Base-by-base conservation (phyloP, 805 yeast species). In the Metschnikowia sp. region DNA sequence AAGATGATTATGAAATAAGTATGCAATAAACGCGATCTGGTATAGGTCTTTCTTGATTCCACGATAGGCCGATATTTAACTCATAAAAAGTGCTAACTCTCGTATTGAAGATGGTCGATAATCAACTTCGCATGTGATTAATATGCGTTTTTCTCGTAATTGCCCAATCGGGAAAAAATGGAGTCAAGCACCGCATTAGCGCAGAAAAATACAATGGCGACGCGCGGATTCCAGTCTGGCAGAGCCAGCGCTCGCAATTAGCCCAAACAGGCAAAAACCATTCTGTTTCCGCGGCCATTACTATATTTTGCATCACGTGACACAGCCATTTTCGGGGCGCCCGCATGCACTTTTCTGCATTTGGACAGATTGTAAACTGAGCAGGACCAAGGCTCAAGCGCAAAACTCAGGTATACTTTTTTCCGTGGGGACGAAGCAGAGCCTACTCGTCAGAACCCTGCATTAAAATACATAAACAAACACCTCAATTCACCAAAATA, bases 351-450 rank as follows among this genome's bases (percentile, higher is more conserved):
- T 42, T 10, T 18, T 18, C 43, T 35, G 40, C 31, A 19, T 39
- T 26, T 13, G 48, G 48, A 18, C 40, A 26, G 8, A 30, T 39
- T 44, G 44, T 44, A 39, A 44, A 44, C 48, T 31, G 34, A 31
- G 30, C 32, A 22, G 47, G 19, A 11, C 22, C 31, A 32, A 31
- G 8, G 35, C 32, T 19, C 39, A 32, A 8, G n/a, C 40, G 40
- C 30, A 36, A 15, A 8, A 11, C 32, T 26, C 32, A 6, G 12
- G 40, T 32, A 36, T 19, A 36, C 40, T 35, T n/a, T 35, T 35
- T 42, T 36, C 22, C 15, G 30, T 15, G 36, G 13, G 32, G 18
- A 15, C 18, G 18, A 15, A 15, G 18, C 8, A 35, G 38, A 35
- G 28, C 32, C 12, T 31, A 15, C 18, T 15, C 2, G 18, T 15